Conservation (phyloP, 1,139 yeast species). For the Kodamaea sp. region DNA sequence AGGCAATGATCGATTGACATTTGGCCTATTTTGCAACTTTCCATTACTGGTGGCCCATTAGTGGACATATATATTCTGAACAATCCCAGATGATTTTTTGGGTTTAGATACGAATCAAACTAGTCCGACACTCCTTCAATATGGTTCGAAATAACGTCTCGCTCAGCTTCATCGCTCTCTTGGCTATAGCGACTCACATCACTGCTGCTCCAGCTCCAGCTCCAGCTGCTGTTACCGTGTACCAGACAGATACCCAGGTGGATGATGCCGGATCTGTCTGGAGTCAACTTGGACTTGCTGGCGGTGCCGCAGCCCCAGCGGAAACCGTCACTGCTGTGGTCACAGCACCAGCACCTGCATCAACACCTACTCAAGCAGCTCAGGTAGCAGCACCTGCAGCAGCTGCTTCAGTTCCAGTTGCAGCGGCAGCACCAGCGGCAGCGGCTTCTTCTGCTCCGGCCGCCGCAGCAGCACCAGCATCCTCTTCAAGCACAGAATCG, state of each 20-base stretch:
- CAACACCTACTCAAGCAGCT: neutral
- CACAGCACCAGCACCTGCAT: constrained; percentile 2
- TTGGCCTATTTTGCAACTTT: constrained; percentile 5
- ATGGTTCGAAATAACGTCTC: neutral
- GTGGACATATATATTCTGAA: constrained; percentile 3
- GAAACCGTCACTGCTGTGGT: neutral
- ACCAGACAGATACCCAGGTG: constrained; percentile 7
- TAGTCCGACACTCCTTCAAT: too few species aligned
- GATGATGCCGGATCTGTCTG: constrained; percentile 5
- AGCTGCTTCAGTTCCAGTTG: constrained; percentile 10
- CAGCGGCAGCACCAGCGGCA: constrained; percentile 5
- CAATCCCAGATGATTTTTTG: neutral
- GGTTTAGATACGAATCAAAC: too few species aligned
- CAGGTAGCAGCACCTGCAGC: constrained; percentile 1
- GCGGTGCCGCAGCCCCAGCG: neutral
- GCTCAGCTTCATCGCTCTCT: neutral
- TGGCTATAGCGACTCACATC: constrained; percentile 2
- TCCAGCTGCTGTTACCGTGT: constrained; percentile 7
- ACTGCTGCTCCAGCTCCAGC: constrained; percentile 23
- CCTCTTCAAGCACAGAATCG: constrained; percentile 1
- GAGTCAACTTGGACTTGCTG: neutral
- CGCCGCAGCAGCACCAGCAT: constrained; percentile 10
- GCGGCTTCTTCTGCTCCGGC: constrained; percentile 11
- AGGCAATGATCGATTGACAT: constrained; percentile 10
- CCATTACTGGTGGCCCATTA: neutral